phyloP scores from a whole-genome alignment of 1,284 basidiomycete genomes.

The Fomitopsis betulina region DNA sequence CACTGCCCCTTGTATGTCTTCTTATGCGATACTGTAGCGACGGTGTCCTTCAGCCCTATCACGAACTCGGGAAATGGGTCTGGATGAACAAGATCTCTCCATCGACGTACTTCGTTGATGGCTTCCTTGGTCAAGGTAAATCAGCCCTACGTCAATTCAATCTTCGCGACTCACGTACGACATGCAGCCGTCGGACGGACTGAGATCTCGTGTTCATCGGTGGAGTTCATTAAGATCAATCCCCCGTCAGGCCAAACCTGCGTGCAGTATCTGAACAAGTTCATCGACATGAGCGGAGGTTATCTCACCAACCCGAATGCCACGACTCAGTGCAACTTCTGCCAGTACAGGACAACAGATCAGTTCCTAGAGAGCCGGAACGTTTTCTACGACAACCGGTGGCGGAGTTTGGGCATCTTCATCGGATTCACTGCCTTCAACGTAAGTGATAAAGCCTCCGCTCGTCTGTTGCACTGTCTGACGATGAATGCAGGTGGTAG shows the following conservation, averaged over 20 bases:
- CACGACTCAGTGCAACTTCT: conserved; percentile 50
- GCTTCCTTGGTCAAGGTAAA: conserved; percentile 43
- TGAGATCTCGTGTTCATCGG: conserved; percentile 38
- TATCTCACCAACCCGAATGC: conserved; percentile 62
- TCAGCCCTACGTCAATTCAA: neutral
- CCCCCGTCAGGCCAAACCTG: conserved; percentile 66
- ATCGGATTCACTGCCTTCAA: conserved; percentile 64
- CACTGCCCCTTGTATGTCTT: too few species aligned
- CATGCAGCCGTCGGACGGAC: conserved; percentile 31
- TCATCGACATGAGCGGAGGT: conserved; percentile 51
- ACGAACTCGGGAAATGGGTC: conserved; percentile 67
- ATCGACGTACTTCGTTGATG: conserved; percentile 65
- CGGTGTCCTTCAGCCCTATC: conserved; percentile 59
- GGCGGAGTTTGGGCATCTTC: conserved; percentile 66
- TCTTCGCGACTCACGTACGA: neutral
- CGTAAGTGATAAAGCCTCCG: conserved; percentile 24
- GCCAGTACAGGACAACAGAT: conserved; percentile 48
- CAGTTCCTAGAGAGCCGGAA: conserved; percentile 51
- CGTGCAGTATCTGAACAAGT: conserved; percentile 48
- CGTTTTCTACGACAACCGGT: conserved; percentile 51
- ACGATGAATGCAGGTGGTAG: neutral
- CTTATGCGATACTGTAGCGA: conserved; percentile 32
- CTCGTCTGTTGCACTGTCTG: neutral
- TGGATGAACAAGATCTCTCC: conserved; percentile 81
- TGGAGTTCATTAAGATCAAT: conserved; percentile 41